phyloP scores from a whole-genome alignment of 805 yeast genomes.

The Barnettozyma botsteinii region DNA sequence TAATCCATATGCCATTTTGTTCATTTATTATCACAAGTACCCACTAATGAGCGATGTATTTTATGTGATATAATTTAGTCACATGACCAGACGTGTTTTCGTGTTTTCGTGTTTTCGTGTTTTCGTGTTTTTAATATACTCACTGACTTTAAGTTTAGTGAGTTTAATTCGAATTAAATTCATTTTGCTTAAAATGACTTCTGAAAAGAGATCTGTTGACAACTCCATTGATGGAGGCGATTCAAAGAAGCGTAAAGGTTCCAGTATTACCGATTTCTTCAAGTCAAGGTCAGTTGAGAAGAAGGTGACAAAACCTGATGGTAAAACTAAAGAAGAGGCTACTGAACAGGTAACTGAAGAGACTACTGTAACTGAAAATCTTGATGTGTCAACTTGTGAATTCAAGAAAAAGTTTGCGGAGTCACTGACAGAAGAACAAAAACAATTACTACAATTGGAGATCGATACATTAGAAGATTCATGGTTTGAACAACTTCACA shows the following conservation, averaged over 20 bases:
- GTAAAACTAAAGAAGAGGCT: neutral
- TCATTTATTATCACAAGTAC: too few species aligned
- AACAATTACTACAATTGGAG: slow-evolving; percentile 55
- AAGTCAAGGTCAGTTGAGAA: neutral
- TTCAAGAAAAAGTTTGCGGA: slow-evolving; percentile 12
- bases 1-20: too few species aligned
- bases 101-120: too few species aligned
- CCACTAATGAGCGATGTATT: too few species aligned
- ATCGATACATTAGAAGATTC: slow-evolving; percentile 62
- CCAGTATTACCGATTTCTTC: slow-evolving; percentile 3
- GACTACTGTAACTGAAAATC: neutral
- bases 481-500: slow-evolving; percentile 69
- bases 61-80: too few species aligned
- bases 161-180: too few species aligned
- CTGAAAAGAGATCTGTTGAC: neutral
- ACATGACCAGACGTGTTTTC: too few species aligned
- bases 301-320: neutral
- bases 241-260: neutral
- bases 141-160: too few species aligned
- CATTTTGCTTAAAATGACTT: slow-evolving; percentile 1
- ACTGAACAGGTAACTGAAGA: neutral
- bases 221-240: too few species aligned
- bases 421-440: slow-evolving; percentile 33
- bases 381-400: neutral
- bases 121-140: too few species aligned